These are phyloP conservation scores for Metroxylon sagu DNA, from an alignment of 176 grass and related monocot genomes.

Conservation along the genomic window DNA sequence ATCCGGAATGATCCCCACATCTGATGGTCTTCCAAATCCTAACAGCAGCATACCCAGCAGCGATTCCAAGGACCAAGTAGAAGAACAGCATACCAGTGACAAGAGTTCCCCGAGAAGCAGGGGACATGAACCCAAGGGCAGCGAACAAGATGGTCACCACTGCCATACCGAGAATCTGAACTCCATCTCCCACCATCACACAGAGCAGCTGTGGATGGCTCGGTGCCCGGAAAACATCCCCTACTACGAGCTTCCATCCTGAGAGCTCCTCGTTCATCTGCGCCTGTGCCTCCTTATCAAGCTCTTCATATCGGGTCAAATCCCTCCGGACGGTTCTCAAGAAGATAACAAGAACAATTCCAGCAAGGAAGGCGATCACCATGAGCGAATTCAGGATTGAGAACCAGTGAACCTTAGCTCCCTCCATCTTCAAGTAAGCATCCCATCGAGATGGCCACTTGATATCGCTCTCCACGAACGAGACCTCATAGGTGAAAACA, in stretches of 20 bases:
- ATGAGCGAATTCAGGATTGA: constrained; percentile 44
- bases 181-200: constrained; percentile 37
- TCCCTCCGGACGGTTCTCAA: constrained; percentile 41
- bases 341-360: constrained; percentile 40
- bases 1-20: constrained; percentile 29
- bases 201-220: constrained; percentile 32
- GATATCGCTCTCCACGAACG: constrained; percentile 37
- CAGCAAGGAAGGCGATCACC: constrained; percentile 43
- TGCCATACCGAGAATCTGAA: constrained; percentile 47
- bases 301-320: constrained; percentile 35
- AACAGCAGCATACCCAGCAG: constrained; percentile 35
- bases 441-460: constrained; percentile 49
- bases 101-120: constrained; percentile 38
- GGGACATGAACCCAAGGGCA: constrained; percentile 48
- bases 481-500: constrained; percentile 41
- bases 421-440: constrained; percentile 49
- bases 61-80: constrained; percentile 38
- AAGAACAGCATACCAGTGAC: constrained; percentile 45
- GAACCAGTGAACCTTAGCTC: constrained; percentile 50
- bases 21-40: constrained; percentile 41
- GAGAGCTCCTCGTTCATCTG: constrained; percentile 50
- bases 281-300: constrained; percentile 41
- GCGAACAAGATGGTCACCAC: constrained; percentile 50
- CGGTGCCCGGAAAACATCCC: constrained; percentile 40
- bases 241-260: constrained; percentile 42